phyloP scores from a whole-genome alignment of 768 basidiomycete genomes.

The Lentinula raphanica region DNA sequence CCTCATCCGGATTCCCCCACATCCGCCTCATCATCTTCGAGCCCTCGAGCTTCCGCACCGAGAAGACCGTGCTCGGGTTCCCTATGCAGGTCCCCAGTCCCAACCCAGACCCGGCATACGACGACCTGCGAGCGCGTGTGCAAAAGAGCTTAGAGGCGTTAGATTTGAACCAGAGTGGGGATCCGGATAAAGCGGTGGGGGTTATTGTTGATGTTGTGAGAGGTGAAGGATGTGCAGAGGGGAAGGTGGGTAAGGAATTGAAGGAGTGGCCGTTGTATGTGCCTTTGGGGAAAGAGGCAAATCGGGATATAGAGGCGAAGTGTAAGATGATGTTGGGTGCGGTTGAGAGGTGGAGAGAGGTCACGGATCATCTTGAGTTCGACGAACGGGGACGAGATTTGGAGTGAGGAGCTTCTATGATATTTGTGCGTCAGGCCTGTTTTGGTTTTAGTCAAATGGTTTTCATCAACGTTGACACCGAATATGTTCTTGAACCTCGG shows the following conservation, averaged over 20 bases:
- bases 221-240: conserved; percentile 22
- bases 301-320: neutral
- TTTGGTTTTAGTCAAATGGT: too few relatives aligned
- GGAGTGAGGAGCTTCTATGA: too few relatives aligned
- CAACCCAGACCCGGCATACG: neutral
- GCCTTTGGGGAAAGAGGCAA: neutral
- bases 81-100: conserved; percentile 8
- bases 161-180: conserved; percentile 18
- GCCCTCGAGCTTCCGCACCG: neutral
- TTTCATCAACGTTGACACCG: too few relatives aligned
- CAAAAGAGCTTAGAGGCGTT: conserved; percentile 7
- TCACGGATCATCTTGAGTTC: neutral
- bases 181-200: conserved; percentile 26
- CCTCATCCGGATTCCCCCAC: neutral
- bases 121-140: neutral
- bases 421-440: too few relatives aligned
- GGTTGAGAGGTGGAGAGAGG: neutral
- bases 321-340: neutral
- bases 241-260: too few relatives aligned
- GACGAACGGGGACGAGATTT: too few relatives aligned
- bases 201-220: conserved; percentile 28
- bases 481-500: too few relatives aligned
- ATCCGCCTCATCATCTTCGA: conserved; percentile 11
- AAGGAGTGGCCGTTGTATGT: neutral
- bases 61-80: conserved; percentile 14